These are phyloP conservation scores for Adiantum capillusveneris DNA, from an alignment of 75 land plant genomes.

Conservation along the genomic window DNA sequence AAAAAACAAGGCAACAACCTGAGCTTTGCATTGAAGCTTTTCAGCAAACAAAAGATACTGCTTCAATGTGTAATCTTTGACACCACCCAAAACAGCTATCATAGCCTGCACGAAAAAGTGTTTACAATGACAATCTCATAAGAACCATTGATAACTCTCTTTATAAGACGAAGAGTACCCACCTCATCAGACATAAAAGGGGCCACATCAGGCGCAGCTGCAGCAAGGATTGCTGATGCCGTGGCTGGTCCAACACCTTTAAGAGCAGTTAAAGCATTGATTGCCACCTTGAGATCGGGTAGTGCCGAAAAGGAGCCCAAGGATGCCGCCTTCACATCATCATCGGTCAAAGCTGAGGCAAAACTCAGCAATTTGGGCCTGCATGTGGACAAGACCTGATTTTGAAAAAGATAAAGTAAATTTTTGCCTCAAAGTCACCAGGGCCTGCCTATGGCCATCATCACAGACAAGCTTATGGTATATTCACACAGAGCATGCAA, in stretches of 20 bases:
- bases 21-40: slow-evolving; percentile 62
- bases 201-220: slow-evolving; percentile 58
- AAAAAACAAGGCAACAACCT: too few relatives aligned
- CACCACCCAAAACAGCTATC: slow-evolving; percentile 58
- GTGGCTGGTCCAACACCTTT: slow-evolving; percentile 94
- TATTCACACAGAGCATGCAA: neutral
- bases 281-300: slow-evolving; percentile 64
- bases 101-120: slow-evolving; percentile 73
- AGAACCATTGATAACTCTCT: too few relatives aligned
- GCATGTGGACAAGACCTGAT: neutral
- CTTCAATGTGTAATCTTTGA: slow-evolving; percentile 73
- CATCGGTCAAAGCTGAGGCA: slow-evolving; percentile 51
- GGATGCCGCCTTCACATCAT: slow-evolving; percentile 52
- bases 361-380: slow-evolving; percentile 74
- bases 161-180: neutral
- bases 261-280: slow-evolving; percentile 44
- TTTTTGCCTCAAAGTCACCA: neutral
- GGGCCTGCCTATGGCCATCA: neutral
- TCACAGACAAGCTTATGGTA: neutral
- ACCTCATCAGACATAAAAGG: slow-evolving; percentile 98
- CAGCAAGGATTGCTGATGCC: slow-evolving; percentile 82
- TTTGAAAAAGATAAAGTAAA: too few relatives aligned
- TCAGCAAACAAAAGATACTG: slow-evolving; percentile 56
- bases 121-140: too few relatives aligned
- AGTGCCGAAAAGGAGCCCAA: slow-evolving; percentile 56